These are phyloP conservation scores for Roridomyces roridus DNA, from an alignment of 768 basidiomycete genomes.

Conservation along the genomic window DNA sequence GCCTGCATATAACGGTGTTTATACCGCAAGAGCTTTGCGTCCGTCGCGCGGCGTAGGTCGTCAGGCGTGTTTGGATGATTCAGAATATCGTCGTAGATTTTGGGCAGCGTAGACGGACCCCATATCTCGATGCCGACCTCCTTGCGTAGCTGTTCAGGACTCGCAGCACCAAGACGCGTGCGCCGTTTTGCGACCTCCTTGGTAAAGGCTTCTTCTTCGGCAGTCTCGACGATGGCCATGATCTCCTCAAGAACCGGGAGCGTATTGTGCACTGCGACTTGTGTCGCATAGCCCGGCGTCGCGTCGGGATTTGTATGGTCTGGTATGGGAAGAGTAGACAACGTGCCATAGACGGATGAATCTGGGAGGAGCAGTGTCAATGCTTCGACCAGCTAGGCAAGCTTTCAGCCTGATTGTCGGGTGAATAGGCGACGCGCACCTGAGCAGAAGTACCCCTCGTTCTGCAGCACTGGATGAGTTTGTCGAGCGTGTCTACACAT, in stretches of 20 bases:
- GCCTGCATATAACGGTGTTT: slow-evolving; percentile 67
- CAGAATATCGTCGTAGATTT: slow-evolving; percentile 78
- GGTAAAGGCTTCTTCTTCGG: slow-evolving; percentile 62
- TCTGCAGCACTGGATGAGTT: slow-evolving; percentile 66
- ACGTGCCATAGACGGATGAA: slow-evolving; percentile 64
- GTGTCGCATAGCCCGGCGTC: slow-evolving; percentile 61
- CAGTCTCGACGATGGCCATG: slow-evolving; percentile 61
- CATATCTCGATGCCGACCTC: slow-evolving; percentile 75
- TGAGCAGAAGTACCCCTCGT: slow-evolving; percentile 65
- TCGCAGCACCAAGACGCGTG: slow-evolving; percentile 72
- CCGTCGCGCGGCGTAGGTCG: slow-evolving; percentile 76
- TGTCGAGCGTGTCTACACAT: slow-evolving; percentile 84
- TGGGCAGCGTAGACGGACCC: slow-evolving; percentile 63
- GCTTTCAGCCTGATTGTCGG: slow-evolving; percentile 1
- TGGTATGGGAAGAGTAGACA: slow-evolving; percentile 74
- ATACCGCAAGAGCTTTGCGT: slow-evolving; percentile 74
- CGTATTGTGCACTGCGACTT: slow-evolving; percentile 70
- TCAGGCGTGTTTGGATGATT: slow-evolving; percentile 83
- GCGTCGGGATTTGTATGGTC: slow-evolving; percentile 77
- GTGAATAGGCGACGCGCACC: slow-evolving; percentile 42
- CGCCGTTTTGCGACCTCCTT: slow-evolving; percentile 81
- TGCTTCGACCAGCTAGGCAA: slow-evolving; percentile 63
- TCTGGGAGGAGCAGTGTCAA: slow-evolving; percentile 77
- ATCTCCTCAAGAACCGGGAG: slow-evolving; percentile 79
- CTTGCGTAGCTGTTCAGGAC: slow-evolving; percentile 60